Base-by-base conservation (phyloP, 352 stramenopile genomes). In the Pythium angustatum region DNA sequence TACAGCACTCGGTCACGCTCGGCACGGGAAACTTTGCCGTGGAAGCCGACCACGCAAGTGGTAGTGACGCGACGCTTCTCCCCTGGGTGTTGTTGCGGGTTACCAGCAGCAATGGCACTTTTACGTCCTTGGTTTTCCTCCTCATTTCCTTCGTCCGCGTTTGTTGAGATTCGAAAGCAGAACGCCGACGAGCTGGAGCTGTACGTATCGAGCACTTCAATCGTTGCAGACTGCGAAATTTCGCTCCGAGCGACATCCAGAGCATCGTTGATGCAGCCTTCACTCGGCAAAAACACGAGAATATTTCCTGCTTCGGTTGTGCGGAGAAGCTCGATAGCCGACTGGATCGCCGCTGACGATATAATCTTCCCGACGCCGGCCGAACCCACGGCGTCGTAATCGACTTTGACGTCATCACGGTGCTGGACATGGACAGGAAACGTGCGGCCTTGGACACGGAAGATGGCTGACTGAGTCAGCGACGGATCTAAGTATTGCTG, bases 381-480 rank as follows among this genome's bases (percentile, higher is more conserved):
- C 7, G 62, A 59, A 21, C 45, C 55, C 1, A 72, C 2, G 1
- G 38, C 51, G 26, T 38, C 17, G 7, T 21, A 15, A 55, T 76
- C 51, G 1, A 76, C 3, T n/a, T 64, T 4, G 8, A 62, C 34
- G 19, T 76, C 69, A 12, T 55, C 41, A 14, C 65, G 67, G 34
- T 76, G 49, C 41, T 68, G 45, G 17, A 70, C 38, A 24, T 61
- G 54, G 11, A 76, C 58, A 26, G 69, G 69, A 60, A 76, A 76
- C 1, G 64, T 41, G 21, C 68, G 51, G 3, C 68, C 68, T 9
- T 47, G 36, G 17, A 75, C 36, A 11, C 5, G 41, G n/a, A 75
- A 57, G 17, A 76, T 45, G 3, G 49, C 33, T 26, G 69, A 71
- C 9, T 56, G 26, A 6, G 24, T 7, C 24, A 38, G 17, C 1